phyloP scores from a whole-genome alignment of 2,329 filamentous ascomycete species.

The Ceratocystis alfenasii region DNA sequence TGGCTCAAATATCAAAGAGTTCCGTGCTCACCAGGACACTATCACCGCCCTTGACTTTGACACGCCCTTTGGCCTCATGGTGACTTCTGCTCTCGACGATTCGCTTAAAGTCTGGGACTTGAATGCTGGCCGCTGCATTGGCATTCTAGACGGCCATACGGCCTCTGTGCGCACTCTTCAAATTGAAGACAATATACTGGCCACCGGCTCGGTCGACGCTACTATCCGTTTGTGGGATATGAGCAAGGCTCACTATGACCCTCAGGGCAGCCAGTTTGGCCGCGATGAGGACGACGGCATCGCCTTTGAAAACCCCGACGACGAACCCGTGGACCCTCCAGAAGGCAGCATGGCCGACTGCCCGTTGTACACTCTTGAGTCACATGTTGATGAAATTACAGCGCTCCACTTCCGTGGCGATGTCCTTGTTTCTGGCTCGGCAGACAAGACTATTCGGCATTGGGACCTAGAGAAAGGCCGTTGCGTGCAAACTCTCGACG shows the following conservation, averaged over 20 bases:
- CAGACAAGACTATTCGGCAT: slow-evolving; percentile 92
- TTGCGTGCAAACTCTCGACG: slow-evolving; percentile 92
- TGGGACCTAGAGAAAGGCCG: slow-evolving; percentile 98
- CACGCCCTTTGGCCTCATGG: slow-evolving; percentile 89
- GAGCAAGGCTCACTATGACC: slow-evolving; percentile 73
- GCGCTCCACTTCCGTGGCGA: slow-evolving; percentile 83
- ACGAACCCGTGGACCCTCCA: slow-evolving; percentile 55
- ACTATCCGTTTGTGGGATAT: slow-evolving; percentile 93
- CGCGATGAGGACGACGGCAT: slow-evolving; percentile 52
- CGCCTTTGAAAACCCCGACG: slow-evolving; percentile 59
- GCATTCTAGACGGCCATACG: slow-evolving; percentile 81
- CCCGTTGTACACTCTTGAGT: slow-evolving; percentile 72
- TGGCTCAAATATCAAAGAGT: slow-evolving; percentile 75
- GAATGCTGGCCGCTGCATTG: slow-evolving; percentile 84
- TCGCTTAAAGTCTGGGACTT: slow-evolving; percentile 94
- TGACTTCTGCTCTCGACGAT: slow-evolving; percentile 84
- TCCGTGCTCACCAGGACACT: slow-evolving; percentile 76
- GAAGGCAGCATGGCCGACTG: slow-evolving; percentile 80
- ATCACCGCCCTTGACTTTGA: slow-evolving; percentile 93
- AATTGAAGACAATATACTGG: slow-evolving; percentile 89
- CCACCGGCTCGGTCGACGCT: slow-evolving; percentile 88
- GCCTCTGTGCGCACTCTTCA: slow-evolving; percentile 87
- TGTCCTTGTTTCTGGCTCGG: slow-evolving; percentile 84
- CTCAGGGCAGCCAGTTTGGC: slow-evolving; percentile 49
- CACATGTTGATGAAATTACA: slow-evolving; percentile 89